These are phyloP conservation scores for Yarrowia sp. DNA, from an alignment of 805 yeast genomes.

Conservation along the genomic window DNA sequence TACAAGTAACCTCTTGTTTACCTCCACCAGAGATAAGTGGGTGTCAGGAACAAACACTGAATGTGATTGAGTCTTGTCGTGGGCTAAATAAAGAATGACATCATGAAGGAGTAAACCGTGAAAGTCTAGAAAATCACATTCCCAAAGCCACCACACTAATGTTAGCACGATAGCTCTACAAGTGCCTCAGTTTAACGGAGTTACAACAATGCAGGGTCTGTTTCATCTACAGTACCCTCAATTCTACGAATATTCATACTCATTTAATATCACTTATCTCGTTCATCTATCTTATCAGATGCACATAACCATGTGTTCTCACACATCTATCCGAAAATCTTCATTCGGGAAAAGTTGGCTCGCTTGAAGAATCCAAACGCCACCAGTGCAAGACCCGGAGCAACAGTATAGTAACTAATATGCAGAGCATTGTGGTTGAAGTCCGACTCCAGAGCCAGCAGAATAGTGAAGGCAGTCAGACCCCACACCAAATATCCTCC, in stretches of 20 bases:
- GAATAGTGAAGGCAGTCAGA: slow-evolving; percentile 29
- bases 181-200: too few species aligned
- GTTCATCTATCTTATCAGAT: background rate
- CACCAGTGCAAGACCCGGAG: slow-evolving; percentile 26
- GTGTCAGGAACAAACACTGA: too few species aligned
- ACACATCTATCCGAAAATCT: background rate
- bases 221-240: background rate
- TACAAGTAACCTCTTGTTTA: too few species aligned
- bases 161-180: too few species aligned
- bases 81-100: too few species aligned
- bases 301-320: background rate
- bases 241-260: background rate
- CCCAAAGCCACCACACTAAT: too few species aligned
- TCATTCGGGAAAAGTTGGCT: slow-evolving; percentile 28
- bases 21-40: too few species aligned
- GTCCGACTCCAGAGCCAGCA: slow-evolving; percentile 32
- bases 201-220: background rate
- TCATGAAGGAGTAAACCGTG: too few species aligned
- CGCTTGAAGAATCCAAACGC: slow-evolving; percentile 25
- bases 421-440: slow-evolving; percentile 31
- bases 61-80: too few species aligned
- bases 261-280: background rate
- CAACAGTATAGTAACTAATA: slow-evolving; percentile 27
- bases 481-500: slow-evolving; percentile 33
- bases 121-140: too few species aligned